Evolutionary conservation across 108 stramenopile species (phyloP).

Genomic region (Conticribra guillardii): DNA sequence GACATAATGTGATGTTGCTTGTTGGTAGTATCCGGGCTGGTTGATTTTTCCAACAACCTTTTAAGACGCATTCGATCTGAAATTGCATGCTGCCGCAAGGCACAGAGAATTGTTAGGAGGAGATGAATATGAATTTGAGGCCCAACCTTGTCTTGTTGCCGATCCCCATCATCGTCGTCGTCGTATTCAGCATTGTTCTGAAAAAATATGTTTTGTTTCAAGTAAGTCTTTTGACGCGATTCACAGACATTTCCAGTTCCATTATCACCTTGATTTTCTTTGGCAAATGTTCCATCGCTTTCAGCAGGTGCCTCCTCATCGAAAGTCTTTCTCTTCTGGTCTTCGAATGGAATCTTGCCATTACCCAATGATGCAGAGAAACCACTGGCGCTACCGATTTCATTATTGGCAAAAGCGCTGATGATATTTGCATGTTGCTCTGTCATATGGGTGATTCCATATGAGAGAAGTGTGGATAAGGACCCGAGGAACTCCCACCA

Average conservation of each 20-base stretch:
- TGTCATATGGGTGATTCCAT: constrained; percentile 40
- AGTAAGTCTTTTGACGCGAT: constrained; percentile 27
- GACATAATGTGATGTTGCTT: constrained; percentile 1
- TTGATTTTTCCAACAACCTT: constrained; percentile 1
- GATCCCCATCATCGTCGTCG: constrained; percentile 1
- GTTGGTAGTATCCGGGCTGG: neutral
- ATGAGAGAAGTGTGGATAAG: constrained; percentile 31
- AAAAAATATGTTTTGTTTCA: constrained; percentile 40
- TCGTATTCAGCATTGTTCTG: constrained; percentile 29
- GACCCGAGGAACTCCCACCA: constrained; percentile 37
- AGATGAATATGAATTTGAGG: constrained; percentile 25
- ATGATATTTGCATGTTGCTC: constrained; percentile 44
- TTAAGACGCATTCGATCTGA: constrained; percentile 26
- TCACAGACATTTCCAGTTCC: too few species aligned
- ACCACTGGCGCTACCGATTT: constrained; percentile 22
- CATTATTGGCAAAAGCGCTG: constrained; percentile 39
- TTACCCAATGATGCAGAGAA: neutral
- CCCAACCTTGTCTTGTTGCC: neutral
- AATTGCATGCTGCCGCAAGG: constrained; percentile 21
- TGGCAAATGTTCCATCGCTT: neutral
- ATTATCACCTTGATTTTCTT: too few species aligned
- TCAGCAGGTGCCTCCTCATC: neutral
- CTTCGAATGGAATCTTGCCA: too few species aligned
- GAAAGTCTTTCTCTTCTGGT: neutral
- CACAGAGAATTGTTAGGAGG: constrained; percentile 31